A percentile compares a stretch with the other conserved stretches of the same genome.
These are phyloP conservation scores for Eucalyptus regnans DNA, from an alignment of 345 rosid species.

Conservation along the genomic window DNA sequence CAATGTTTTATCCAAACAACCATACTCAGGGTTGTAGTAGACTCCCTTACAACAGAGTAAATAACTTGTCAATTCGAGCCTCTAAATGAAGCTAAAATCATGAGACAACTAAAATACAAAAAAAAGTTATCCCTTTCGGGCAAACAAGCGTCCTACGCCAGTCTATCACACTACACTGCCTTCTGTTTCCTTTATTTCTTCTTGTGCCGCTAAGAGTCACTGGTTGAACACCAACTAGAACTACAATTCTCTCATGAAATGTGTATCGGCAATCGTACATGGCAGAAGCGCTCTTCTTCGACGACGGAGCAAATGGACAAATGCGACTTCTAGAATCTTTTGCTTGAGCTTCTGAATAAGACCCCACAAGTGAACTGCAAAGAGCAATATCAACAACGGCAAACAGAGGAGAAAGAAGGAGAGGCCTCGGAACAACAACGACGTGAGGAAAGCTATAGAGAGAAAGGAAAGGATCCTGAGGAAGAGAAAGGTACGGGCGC, in stretches of 20 bases:
- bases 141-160: neutral
- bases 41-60: neutral
- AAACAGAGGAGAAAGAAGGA: neutral
- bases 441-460: neutral
- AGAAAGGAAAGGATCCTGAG: neutral
- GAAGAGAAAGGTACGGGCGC: neutral
- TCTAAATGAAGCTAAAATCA: neutral
- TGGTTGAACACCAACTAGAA: no score
- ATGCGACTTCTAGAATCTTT: neutral
- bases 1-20: neutral
- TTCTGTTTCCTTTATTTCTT: no score
- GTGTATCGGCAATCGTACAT: neutral
- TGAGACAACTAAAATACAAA: neutral
- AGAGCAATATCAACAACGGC: neutral
- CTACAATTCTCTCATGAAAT: neutral
- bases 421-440: neutral
- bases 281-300: neutral
- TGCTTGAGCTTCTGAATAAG: neutral
- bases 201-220: no score
- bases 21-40: neutral
- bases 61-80: no score
- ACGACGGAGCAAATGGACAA: neutral
- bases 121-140: neutral
- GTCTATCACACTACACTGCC: neutral
- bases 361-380: neutral